Base-by-base conservation (phyloP, 495 filamentous ascomycete species). In the Aspergillus cristatus region DNA sequence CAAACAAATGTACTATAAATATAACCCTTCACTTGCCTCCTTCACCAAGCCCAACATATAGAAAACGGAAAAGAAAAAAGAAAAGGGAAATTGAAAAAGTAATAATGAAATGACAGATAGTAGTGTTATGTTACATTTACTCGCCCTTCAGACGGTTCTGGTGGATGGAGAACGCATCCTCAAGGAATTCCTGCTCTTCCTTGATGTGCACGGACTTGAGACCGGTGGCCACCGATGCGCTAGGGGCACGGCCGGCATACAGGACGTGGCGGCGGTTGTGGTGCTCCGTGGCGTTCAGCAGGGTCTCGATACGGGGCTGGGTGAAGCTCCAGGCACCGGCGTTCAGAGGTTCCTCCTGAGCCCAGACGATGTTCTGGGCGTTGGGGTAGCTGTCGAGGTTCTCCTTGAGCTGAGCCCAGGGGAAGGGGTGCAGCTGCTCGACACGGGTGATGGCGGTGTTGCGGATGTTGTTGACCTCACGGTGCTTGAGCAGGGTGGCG, bases 371-470 rank as follows among this genome's bases (percentile, higher is more conserved):
- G 44, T 87, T 84, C 71, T 94, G 82, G 55, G 91, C 86, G 58
- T 97, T 97, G 59, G 88, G 83, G 68, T 98, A 98, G 65, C 63
- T 75, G 68, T 98, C 88, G 20, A 98, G 72, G 71, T 96, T 96
- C 58, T 96, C 89, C 63, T 81, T 80, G 31, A 98, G 78, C 68
- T 90, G 85, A 47, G 84, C 81, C 90, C 91, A 98, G 4, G 91
- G 91, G 87, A 98, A 98, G 51, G 91, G 91, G 65, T 97, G 83
- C 18, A 98, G 77, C 69, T 98, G 91, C 69, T 98, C 91, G 50
- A 98, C 78, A 53, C 91, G 87, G 31, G 86, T 93, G 63, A 98
- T 82, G 58, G 86, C 91, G 14, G 86, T 80, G 61, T 94, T 78
- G 56, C 86, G 84, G 60, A 94, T 71, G 40, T 81, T 75, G 50